Base-by-base conservation (phyloP, 257 asterid genomes). In the Penstemon barbatus region DNA sequence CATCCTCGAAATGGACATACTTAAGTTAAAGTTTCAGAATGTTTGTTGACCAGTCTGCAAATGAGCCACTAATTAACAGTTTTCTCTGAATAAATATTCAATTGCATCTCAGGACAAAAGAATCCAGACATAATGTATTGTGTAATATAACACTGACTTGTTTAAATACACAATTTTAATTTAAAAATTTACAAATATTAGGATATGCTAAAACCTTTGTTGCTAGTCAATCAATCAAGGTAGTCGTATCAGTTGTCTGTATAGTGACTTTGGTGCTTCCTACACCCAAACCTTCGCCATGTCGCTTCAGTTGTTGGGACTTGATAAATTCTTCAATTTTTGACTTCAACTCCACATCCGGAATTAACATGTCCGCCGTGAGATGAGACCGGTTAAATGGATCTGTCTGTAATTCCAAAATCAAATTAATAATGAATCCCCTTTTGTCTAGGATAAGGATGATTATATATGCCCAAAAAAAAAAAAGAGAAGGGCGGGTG, bases 341-440 rank as follows among this genome's bases (percentile, higher is more conserved):
- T 0, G 91, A 89, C 88, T 94, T 94, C 73, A 94, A 79, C 76
- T 91, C 96, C 25, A 82, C 84, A 73, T 89, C 75, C 0, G 97
- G 87, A 79, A 91, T 94, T 77, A 94, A 69, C 99, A 94, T 91
- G 71, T 94, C 99, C 79, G 71, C 75, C 4, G 96, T 83, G 49
- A 94, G 95, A 78, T 86, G 97, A 53, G 99, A 88, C 57, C 99
- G 97, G 57, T 89, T 94, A 57, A 94, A 94, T 6, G 99, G 99
- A 73, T 94, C 99, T 2, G 96, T 78, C 99, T 94, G 95, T 19
- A 78, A 66, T 72, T 70, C 68, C 75, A 77, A 69, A 61, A 57
- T 50, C 61, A 51, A 45, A 59, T 13, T 25, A 7, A 19, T 10
- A 71, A 54, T 19, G 37, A 45, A 58, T 12, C 33, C 19, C 4